Evolutionary conservation across 495 filamentous ascomycete species (phyloP).

Genomic region (Hyaloscypha finlandica): DNA sequence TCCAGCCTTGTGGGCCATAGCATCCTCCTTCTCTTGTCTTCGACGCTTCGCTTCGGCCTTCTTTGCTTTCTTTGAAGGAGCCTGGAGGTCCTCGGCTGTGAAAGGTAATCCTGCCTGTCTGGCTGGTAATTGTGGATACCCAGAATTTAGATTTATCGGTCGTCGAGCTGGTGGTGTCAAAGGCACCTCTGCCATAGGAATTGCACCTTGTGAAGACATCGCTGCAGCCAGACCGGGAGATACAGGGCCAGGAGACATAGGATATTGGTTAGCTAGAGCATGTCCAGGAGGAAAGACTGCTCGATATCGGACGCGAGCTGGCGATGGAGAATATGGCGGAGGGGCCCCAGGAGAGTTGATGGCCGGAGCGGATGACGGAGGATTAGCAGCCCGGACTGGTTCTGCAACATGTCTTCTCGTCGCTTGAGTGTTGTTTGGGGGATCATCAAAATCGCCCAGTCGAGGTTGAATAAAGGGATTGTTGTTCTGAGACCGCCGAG

Average conservation of each 20-base stretch:
- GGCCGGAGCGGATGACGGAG: not conserved
- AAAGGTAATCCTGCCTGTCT: slow-evolving; percentile 26
- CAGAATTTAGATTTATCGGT: slow-evolving; percentile 39
- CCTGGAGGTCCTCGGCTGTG: slow-evolving; percentile 25
- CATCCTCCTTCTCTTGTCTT: slow-evolving; percentile 65
- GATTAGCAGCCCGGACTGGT: slow-evolving; percentile 2
- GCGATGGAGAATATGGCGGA: slow-evolving; percentile 38
- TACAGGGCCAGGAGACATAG: slow-evolving; percentile 30
- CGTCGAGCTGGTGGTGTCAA: slow-evolving; percentile 24
- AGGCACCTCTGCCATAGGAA: slow-evolving; percentile 49
- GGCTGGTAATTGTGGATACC: slow-evolving; percentile 29
- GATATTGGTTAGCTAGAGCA: slow-evolving; percentile 19
- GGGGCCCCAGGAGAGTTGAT: slow-evolving; percentile 10
- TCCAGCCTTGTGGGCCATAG: slow-evolving; percentile 52
- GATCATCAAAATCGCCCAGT: slow-evolving; percentile 17
- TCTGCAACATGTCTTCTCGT: not conserved
- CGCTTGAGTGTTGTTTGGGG: slow-evolving; percentile 18
- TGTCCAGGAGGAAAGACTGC: slow-evolving; percentile 34
- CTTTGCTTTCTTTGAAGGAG: slow-evolving; percentile 41
- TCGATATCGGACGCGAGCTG: slow-evolving; percentile 23
- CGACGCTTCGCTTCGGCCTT: slow-evolving; percentile 51
- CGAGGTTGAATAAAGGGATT: slow-evolving; percentile 39
- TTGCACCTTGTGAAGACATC: slow-evolving; percentile 44
- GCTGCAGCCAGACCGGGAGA: slow-evolving; percentile 37
- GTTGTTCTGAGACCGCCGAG: slow-evolving; percentile 32